Percentiles rank a stretch among this genome's conserved stretches.
Evolutionary conservation across 2,329 filamentous ascomycete species (phyloP).

Genomic region (Botrytis fragariae): DNA sequence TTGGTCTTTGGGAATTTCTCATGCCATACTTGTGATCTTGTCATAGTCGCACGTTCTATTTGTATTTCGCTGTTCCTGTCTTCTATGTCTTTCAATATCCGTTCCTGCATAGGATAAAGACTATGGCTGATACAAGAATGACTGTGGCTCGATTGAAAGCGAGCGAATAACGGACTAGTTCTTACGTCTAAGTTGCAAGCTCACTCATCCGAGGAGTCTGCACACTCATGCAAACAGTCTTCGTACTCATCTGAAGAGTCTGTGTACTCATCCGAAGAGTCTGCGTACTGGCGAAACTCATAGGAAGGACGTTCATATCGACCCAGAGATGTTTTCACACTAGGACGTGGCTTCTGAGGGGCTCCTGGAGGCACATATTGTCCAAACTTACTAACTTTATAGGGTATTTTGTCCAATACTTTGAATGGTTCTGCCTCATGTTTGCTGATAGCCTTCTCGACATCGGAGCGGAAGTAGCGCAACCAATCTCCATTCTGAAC

Average conservation of each 20-base stretch:
- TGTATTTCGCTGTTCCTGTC: too few relatives aligned
- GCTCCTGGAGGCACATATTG: background rate
- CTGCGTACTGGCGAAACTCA: too few relatives aligned
- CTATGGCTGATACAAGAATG: background rate
- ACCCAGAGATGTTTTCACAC: too few relatives aligned
- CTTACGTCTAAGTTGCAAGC: background rate
- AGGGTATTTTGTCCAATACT: background rate
- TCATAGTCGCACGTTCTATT: too few relatives aligned
- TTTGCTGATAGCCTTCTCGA: background rate
- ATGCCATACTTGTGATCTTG: too few relatives aligned
- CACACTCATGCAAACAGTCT: too few relatives aligned
- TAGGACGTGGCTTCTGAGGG: too few relatives aligned
- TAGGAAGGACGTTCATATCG: too few relatives aligned
- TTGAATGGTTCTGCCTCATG: background rate
- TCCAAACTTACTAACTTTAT: background rate
- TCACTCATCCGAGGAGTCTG: too few relatives aligned
- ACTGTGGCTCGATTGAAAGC: background rate
- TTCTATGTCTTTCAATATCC: background rate
- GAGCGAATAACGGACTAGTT: background rate
- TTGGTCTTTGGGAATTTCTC: background rate
- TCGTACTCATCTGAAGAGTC: too few relatives aligned
- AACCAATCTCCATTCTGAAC: background rate
- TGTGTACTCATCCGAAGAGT: too few relatives aligned
- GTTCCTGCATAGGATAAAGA: background rate
- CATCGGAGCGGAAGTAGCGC: background rate